These are phyloP conservation scores for Penicillium sp. DNA, from an alignment of 2,329 filamentous ascomycete genomes.

Conservation along the genomic window DNA sequence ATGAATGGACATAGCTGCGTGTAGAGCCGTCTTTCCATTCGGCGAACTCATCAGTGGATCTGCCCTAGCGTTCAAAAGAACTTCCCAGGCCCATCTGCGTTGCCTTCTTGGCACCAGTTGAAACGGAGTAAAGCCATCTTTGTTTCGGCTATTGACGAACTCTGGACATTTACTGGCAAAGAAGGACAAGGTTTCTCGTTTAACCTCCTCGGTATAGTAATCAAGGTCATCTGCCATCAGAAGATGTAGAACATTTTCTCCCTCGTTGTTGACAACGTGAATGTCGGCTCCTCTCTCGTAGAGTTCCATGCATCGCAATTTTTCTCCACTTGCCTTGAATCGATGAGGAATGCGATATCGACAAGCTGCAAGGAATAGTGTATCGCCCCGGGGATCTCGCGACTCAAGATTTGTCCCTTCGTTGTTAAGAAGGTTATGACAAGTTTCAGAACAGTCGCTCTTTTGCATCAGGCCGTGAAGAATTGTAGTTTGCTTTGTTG, in stretches of 20 bases:
- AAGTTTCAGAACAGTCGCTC: neutral
- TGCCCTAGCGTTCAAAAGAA: neutral
- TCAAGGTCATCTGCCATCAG: neutral
- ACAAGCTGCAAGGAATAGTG: slow-evolving; percentile 4
- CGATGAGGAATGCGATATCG: neutral
- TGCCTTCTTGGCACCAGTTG: neutral
- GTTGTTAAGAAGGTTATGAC: neutral
- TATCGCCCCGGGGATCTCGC: neutral
- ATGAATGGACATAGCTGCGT: neutral
- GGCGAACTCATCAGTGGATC: neutral
- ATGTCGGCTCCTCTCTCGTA: neutral
- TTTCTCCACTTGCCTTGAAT: neutral
- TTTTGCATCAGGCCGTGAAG: neutral
- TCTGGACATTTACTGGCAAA: neutral
- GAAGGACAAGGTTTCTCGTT: neutral
- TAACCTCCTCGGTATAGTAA: neutral
- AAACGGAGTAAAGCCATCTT: neutral
- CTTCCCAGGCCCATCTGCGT: neutral
- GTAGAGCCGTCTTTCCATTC: neutral
- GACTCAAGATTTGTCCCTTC: slow-evolving; percentile 3
- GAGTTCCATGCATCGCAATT: neutral
- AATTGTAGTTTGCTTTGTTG: neutral
- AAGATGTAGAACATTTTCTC: neutral
- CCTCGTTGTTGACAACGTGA: neutral
- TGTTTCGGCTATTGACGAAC: neutral